Evolutionary conservation across 768 basidiomycete species (phyloP).

Genomic region (Macrolepiota fuliginosa): DNA sequence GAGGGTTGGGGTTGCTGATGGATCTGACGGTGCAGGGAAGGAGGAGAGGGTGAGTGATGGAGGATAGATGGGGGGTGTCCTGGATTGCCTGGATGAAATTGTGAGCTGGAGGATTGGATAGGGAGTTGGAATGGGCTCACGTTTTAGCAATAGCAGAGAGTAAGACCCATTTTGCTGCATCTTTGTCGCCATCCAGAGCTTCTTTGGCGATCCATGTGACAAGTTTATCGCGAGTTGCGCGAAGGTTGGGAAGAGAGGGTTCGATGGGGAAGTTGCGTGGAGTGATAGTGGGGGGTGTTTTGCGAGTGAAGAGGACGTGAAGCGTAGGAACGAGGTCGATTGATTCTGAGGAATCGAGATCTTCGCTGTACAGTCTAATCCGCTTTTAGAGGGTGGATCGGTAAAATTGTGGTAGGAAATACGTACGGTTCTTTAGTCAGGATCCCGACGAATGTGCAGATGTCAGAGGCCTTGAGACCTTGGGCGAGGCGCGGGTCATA

Average conservation of each 20-base stretch:
- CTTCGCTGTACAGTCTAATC: conserved; percentile 32
- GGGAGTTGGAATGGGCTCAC: conserved; percentile 39
- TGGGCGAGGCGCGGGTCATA: conserved; percentile 49
- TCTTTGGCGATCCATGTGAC: conserved; percentile 73
- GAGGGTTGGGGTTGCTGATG: conserved; percentile 42
- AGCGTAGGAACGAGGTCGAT: conserved; percentile 53
- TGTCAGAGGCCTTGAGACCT: conserved; percentile 55
- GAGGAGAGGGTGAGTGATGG: conserved; percentile 60
- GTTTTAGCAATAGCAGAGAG: conserved; percentile 57
- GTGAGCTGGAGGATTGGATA: not conserved
- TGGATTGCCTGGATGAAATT: conserved; percentile 52
- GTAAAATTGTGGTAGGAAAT: conserved; percentile 10
- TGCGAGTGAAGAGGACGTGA: conserved; percentile 59
- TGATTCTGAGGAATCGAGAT: conserved; percentile 34
- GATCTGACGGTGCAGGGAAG: conserved; percentile 48
- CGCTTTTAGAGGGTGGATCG: not conserved
- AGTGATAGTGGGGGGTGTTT: conserved; percentile 38
- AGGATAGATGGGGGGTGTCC: conserved; percentile 64
- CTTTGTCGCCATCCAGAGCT: conserved; percentile 62
- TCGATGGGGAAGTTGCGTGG: conserved; percentile 34
- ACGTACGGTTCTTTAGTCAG: conserved; percentile 63
- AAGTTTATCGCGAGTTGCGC: conserved; percentile 47
- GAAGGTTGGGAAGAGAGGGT: conserved; percentile 14
- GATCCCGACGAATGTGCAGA: conserved; percentile 74
- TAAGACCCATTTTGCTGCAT: conserved; percentile 76